Evolutionary conservation across 2,329 filamentous ascomycete genomes (phyloP).

Genomic region (Verticillium tricorpus): DNA sequence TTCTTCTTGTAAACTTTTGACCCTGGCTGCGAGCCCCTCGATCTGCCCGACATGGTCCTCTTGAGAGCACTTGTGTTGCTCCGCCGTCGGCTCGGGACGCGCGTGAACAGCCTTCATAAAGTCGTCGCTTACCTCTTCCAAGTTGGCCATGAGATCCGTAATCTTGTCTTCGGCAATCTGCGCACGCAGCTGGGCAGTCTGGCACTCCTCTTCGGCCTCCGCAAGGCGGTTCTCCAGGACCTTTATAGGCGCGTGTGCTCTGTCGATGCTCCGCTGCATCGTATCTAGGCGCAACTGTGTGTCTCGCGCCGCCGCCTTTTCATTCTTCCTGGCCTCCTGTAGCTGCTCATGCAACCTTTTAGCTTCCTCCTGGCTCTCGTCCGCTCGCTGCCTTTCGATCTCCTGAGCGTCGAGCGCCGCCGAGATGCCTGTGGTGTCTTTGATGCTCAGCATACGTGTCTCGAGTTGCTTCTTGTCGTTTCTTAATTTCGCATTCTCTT

Average conservation of each 20-base stretch:
- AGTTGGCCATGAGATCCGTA: neutral
- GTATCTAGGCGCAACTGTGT: neutral
- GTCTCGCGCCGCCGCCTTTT: neutral
- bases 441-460: neutral
- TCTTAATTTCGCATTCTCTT: neutral
- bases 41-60: neutral
- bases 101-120: neutral
- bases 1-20: neutral
- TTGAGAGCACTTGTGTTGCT: neutral
- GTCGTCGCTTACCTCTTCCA: neutral
- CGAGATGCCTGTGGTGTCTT: neutral
- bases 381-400: neutral
- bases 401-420: neutral
- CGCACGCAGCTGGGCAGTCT: neutral
- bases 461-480: neutral
- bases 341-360: neutral
- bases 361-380: neutral
- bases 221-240: neutral
- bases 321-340: neutral
- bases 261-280: neutral
- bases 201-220: neutral
- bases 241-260: neutral
- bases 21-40: neutral
- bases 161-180: neutral
- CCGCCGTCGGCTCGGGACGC: neutral